Evolutionary conservation across 1,139 yeast genomes (phyloP), one percentile per base, ranked within the genome.

Genomic region (Protomyces pachydermus): DNA sequence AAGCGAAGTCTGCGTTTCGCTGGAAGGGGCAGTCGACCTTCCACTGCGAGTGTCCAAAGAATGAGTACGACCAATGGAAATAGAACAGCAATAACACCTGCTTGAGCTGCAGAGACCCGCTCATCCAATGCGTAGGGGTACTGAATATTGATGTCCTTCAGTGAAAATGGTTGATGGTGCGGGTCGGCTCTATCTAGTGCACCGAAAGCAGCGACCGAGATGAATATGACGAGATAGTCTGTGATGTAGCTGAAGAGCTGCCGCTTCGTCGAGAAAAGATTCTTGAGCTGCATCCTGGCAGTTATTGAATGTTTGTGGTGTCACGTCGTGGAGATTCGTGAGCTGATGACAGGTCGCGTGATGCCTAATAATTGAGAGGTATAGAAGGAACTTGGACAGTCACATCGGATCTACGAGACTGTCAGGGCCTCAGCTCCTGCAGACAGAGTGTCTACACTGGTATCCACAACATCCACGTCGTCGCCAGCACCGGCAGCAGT

Each of bases 71-170:
- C 63, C 1, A 74, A 66, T 8, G 88, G 87, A 1, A 80, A 71
- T 9, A 77, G 66, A 6, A 79, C 70, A 32, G 82, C 77, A 67
- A 74, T 78, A 37, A 75, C 72, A 57, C 79, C 70, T 65, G 79
- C 74, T 69, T 70, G 74, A 65, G 66, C 72, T 54, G 73, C 80
- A 20, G 79, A 73, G 12, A 88, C 91, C 35, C 88, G 76, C 72
- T 88, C 91, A 25, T 76, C 76, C 53, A 79, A 81, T 0, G 93
- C 86, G 72, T 82, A 86, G 0, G 95, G 95, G 72, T 88, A 93
- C 57, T 86, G 82, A 48, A 88, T 80, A 0, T 84, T 79, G 28
- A 81, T 65, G 70, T 83, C 86, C 65, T 79, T 79, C 69, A 83
- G 74, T 66, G 79, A 80, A 71, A 88, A 88, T 70, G 87, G 91